These are phyloP conservation scores for Seiridium unicorne DNA, from an alignment of 2,329 filamentous ascomycete species.

Conservation along the genomic window DNA sequence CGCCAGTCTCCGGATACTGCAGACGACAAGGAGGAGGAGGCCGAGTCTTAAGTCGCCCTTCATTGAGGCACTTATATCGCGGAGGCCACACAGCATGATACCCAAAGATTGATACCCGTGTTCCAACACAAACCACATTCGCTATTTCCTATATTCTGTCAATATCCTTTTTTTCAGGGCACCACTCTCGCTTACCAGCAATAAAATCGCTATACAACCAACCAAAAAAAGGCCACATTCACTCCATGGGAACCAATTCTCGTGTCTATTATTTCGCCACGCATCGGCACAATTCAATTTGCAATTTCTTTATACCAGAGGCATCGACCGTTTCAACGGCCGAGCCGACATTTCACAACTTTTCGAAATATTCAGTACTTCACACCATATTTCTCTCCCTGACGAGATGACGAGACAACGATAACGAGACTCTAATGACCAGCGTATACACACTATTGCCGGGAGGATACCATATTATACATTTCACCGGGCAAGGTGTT, in stretches of 20 bases:
- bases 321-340: no score
- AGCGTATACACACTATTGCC: slow-evolving; percentile 1
- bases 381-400: not conserved
- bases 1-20: slow-evolving; percentile 3
- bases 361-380: not conserved
- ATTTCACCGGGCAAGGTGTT: slow-evolving; percentile 1
- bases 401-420: slow-evolving; percentile 11
- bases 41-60: not conserved
- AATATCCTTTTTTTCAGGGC: no score
- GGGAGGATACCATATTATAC: not conserved
- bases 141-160: not conserved
- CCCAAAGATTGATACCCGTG: slow-evolving; percentile 8
- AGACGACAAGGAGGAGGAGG: not conserved
- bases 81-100: not conserved
- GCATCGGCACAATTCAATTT: not conserved
- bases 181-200: no score
- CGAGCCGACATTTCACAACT: no score
- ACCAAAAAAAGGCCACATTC: not conserved
- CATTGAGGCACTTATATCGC: not conserved
- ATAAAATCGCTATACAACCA: no score
- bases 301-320: not conserved
- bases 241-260: not conserved
- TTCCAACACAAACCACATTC: not conserved
- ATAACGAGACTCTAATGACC: slow-evolving; percentile 12
- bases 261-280: not conserved